Percentiles rank a stretch among this genome's conserved stretches.
Evolutionary conservation across 495 filamentous ascomycete species (phyloP).

Genomic region (Xylaria telfairii): DNA sequence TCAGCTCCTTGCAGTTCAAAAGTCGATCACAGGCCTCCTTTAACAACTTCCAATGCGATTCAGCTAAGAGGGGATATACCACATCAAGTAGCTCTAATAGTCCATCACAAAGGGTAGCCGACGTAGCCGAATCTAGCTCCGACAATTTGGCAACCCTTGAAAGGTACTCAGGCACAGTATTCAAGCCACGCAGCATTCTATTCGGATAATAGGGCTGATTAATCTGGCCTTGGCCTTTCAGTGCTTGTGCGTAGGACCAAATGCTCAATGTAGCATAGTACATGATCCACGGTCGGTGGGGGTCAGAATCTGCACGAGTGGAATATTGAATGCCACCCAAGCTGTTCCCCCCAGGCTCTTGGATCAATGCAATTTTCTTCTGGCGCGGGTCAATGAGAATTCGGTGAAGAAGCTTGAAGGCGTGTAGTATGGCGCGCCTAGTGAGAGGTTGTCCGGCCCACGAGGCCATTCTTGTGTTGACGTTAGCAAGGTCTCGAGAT

Average conservation of each 20-base stretch:
- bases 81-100: constrained; percentile 51
- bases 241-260: constrained; percentile 89
- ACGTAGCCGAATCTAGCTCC: constrained; percentile 45
- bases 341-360: constrained; percentile 37
- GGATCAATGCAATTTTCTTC: constrained; percentile 33
- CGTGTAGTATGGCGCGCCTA: constrained; percentile 89
- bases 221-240: constrained; percentile 60
- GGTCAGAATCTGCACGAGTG: constrained; percentile 82
- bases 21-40: constrained; percentile 51
- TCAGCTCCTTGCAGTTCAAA: constrained; percentile 51
- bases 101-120: constrained; percentile 45
- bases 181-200: constrained; percentile 8
- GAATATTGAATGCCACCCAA: constrained; percentile 61
- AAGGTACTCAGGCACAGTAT: constrained; percentile 47
- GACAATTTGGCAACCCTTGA: constrained; percentile 43
- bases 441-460: constrained; percentile 88
- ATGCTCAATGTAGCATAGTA: constrained; percentile 91
- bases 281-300: constrained; percentile 95
- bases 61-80: constrained; percentile 45
- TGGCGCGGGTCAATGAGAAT: constrained; percentile 68
- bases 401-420: constrained; percentile 80
- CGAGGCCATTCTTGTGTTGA: constrained; percentile 77
- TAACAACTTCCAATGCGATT: constrained; percentile 53
- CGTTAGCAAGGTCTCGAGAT: constrained; percentile 75
- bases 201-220: constrained; percentile 30